phyloP scores from a whole-genome alignment of 768 basidiomycete species.

The Collybia sp. region DNA sequence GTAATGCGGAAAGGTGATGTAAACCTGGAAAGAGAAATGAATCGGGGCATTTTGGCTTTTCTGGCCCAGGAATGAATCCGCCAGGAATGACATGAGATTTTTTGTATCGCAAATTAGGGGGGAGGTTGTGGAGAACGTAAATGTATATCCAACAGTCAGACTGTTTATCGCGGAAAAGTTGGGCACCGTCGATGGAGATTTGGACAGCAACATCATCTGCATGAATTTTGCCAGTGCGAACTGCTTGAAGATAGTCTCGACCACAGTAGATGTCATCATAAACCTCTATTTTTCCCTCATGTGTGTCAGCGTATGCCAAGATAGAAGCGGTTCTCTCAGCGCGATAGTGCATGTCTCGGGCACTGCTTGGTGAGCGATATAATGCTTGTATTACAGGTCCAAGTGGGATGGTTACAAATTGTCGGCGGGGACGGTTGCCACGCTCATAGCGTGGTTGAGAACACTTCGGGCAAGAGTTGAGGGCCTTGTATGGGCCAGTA shows the following conservation, averaged over 20 bases:
- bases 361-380: not conserved
- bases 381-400: slow-evolving; percentile 5
- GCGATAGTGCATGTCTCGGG: not conserved
- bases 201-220: slow-evolving; percentile 19
- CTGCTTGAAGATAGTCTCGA: slow-evolving; percentile 14
- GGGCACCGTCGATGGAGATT: slow-evolving; percentile 25
- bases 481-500: slow-evolving; percentile 13
- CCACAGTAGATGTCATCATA: slow-evolving; percentile 4
- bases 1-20: slow-evolving; percentile 17
- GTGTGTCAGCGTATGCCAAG: not conserved
- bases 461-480: slow-evolving; percentile 10
- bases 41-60: slow-evolving; percentile 24
- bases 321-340: not conserved
- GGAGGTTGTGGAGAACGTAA: slow-evolving; percentile 21
- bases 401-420: slow-evolving; percentile 1
- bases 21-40: slow-evolving; percentile 21
- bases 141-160: slow-evolving; percentile 18
- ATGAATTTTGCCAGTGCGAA: slow-evolving; percentile 11
- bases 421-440: slow-evolving; percentile 6
- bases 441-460: not conserved
- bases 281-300: not conserved
- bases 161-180: slow-evolving; percentile 23
- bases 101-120: slow-evolving; percentile 18
- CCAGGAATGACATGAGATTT: slow-evolving; percentile 24
- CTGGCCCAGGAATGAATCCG: slow-evolving; percentile 22